Evolutionary conservation across 805 yeast genomes (phyloP).

Genomic region (Clavispora phyllophila): DNA sequence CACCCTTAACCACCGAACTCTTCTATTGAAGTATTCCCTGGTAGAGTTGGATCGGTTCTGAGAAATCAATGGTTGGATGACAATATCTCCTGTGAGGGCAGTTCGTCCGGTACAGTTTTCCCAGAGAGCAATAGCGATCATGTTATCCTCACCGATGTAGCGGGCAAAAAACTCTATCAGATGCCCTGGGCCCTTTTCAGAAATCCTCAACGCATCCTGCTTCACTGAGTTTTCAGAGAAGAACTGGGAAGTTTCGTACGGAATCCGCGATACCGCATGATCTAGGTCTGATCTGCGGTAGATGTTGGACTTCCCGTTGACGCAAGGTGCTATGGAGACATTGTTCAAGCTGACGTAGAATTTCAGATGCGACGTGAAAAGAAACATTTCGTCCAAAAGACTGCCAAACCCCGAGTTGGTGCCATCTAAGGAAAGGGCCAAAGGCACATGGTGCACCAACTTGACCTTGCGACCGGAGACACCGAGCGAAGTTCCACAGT

Average conservation of each 20-base stretch:
- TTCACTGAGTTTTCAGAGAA: constrained; percentile 27
- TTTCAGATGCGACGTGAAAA: constrained; percentile 78
- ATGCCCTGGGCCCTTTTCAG: constrained; percentile 32
- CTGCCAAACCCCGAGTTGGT: constrained; percentile 9
- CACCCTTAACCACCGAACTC: constrained; percentile 83
- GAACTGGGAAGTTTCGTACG: constrained; percentile 21
- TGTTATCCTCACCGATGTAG: constrained; percentile 88
- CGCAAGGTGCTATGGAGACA: constrained; percentile 77
- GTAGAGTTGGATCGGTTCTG: constrained; percentile 33
- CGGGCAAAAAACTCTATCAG: constrained; percentile 69
- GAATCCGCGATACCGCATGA: constrained; percentile 44
- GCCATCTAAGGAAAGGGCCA: constrained; percentile 38
- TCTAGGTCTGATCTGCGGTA: constrained; percentile 67
- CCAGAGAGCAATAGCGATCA: constrained; percentile 88
- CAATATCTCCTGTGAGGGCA: constrained; percentile 74
- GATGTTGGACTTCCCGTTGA: constrained; percentile 82
- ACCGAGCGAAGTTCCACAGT: constrained; percentile 41
- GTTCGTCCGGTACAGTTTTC: constrained; percentile 60
- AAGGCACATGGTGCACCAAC: constrained; percentile 78
- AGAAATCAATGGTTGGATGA: constrained; percentile 59
- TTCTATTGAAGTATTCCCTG: constrained; percentile 55
- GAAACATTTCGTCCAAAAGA: constrained; percentile 73
- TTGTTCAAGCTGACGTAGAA: constrained; percentile 77
- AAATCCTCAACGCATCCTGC: constrained; percentile 23
- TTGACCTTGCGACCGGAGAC: constrained; percentile 40